These are phyloP conservation scores for Colletotrichum filicis DNA, from an alignment of 2,329 filamentous ascomycete species.

Conservation along the genomic window DNA sequence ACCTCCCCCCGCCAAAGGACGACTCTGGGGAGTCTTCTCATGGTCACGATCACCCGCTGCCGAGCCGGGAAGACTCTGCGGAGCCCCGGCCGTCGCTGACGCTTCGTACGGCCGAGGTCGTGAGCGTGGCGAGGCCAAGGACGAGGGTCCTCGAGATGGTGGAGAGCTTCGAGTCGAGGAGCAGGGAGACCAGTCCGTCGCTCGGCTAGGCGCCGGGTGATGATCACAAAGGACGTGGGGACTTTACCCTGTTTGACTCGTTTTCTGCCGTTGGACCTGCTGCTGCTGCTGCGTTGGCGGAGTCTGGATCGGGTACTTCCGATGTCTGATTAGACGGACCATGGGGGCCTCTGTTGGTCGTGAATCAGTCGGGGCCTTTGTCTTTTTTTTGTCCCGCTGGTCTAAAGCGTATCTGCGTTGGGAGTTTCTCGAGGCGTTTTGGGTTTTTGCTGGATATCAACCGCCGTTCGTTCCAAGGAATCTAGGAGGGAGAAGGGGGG, in stretches of 20 bases:
- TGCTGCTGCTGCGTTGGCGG: background rate
- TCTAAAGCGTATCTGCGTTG: no score
- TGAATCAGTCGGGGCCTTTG: no score
- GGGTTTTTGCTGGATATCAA: no score
- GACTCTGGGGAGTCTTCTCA: background rate
- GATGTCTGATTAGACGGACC: no score
- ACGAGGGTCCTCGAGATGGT: constrained; percentile 66
- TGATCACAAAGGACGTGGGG: background rate
- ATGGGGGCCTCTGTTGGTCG: no score
- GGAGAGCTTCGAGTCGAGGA: constrained; percentile 62
- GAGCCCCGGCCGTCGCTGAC: constrained; percentile 46
- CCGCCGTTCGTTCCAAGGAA: background rate
- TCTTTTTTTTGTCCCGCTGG: no score
- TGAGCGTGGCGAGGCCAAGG: constrained; percentile 53
- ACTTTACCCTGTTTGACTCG: background rate
- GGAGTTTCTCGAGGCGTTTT: no score
- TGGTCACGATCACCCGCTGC: background rate
- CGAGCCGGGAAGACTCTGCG: constrained; percentile 32
- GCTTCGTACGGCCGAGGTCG: constrained; percentile 59
- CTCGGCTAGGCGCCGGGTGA: background rate
- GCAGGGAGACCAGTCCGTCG: constrained; percentile 51
- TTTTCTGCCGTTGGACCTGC: background rate
- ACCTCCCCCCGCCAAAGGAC: constrained; percentile 34
- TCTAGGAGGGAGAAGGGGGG: no score
- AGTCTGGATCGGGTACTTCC: no score